Conservation (phyloP, 257 asterid species). For the Solanum clarkiae region DNA sequence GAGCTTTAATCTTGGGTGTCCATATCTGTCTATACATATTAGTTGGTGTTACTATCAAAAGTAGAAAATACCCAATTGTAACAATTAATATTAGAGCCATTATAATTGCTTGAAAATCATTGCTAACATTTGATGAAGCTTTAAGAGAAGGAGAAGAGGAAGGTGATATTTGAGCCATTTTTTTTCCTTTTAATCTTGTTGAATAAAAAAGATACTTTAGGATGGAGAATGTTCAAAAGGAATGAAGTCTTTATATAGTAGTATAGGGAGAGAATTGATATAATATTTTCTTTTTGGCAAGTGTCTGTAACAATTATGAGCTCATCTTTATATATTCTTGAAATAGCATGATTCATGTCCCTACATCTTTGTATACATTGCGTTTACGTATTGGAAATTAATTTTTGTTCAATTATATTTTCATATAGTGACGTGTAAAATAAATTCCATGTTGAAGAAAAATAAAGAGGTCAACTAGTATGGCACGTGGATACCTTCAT, state of each 20-base stretch:
- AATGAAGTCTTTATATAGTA: slow-evolving; percentile 14
- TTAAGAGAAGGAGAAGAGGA: neutral
- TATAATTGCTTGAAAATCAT: slow-evolving; percentile 18
- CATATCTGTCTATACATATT: slow-evolving; percentile 24
- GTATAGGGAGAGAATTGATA: neutral
- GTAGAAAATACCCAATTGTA: slow-evolving; percentile 36
- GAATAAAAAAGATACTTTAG: neutral
- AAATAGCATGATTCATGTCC: slow-evolving; percentile 18
- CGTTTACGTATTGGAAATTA: neutral
- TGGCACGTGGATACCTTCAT: neutral
- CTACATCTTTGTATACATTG: neutral
- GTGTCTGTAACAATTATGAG: neutral
- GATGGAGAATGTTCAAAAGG: neutral
- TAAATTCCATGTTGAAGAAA: neutral
- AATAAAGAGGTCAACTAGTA: slow-evolving; percentile 7
- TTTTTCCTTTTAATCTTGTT: neutral
- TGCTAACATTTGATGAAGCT: slow-evolving; percentile 2
- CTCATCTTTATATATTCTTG: neutral
- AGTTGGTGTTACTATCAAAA: slow-evolving; percentile 62
- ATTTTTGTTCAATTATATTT: no score
- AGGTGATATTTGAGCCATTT: neutral
- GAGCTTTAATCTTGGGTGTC: slow-evolving; percentile 32
- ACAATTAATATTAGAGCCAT: slow-evolving; percentile 19
- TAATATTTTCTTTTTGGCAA: neutral
- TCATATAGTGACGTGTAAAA: neutral